Evolutionary conservation across 805 yeast species (phyloP).

Genomic region (Metschnikowia sp.): DNA sequence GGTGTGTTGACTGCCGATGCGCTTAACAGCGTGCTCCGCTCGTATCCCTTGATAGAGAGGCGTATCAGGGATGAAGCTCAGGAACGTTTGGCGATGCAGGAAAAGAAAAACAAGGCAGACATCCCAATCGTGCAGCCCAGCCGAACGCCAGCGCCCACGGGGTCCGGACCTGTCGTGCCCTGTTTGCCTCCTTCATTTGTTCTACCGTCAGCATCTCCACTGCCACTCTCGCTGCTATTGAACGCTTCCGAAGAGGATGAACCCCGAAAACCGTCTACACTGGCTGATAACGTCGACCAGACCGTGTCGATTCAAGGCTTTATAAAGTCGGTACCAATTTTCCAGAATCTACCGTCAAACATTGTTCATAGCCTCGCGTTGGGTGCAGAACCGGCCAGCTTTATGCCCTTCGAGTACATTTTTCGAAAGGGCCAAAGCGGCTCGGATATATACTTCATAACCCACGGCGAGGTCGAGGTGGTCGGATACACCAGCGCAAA

Average conservation of each 20-base stretch:
- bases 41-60: slow-evolving; percentile 63
- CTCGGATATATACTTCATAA: slow-evolving; percentile 63
- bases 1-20: slow-evolving; percentile 69
- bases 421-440: slow-evolving; percentile 59
- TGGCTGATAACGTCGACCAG: slow-evolving; percentile 43
- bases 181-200: slow-evolving; percentile 17
- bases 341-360: slow-evolving; percentile 52
- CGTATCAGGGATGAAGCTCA: slow-evolving; percentile 76
- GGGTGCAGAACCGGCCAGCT: slow-evolving; percentile 54
- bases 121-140: slow-evolving; percentile 26
- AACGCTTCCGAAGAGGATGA: slow-evolving; percentile 8
- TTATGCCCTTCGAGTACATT: slow-evolving; percentile 56
- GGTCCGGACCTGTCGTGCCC: slow-evolving; percentile 9
- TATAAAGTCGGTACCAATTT: slow-evolving; percentile 55
- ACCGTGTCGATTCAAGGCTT: slow-evolving; percentile 57
- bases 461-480: slow-evolving; percentile 70
- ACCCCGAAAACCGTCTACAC: not conserved
- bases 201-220: slow-evolving; percentile 16
- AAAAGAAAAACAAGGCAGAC: slow-evolving; percentile 51
- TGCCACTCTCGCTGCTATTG: slow-evolving; percentile 18
- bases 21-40: slow-evolving; percentile 54
- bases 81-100: slow-evolving; percentile 69
- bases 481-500: slow-evolving; percentile 27
- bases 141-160: slow-evolving; percentile 13
- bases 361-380: slow-evolving; percentile 64